Conservation (phyloP, 495 filamentous ascomycete species). For the Penicillium bovifimosum region DNA sequence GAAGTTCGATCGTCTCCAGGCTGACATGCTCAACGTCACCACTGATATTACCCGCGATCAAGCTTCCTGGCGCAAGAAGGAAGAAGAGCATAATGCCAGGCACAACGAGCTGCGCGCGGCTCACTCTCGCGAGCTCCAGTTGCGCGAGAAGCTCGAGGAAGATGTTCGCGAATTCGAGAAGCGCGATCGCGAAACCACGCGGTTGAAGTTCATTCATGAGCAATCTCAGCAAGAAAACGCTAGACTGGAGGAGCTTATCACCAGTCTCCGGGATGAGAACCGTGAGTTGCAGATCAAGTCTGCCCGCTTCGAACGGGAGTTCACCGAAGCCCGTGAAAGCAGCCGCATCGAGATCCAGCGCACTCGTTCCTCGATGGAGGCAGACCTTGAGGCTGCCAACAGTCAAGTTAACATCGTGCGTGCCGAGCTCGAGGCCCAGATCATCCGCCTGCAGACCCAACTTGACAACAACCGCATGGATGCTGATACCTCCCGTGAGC, state of each 20-base stretch:
- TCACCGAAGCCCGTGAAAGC: conserved; percentile 72
- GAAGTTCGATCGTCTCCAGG: conserved; percentile 76
- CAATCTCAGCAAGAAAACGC: conserved; percentile 50
- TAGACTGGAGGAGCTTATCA: conserved; percentile 60
- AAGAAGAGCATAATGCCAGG: conserved; percentile 65
- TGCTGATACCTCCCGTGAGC: conserved; percentile 64
- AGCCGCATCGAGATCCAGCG: conserved; percentile 72
- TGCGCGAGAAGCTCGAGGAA: conserved; percentile 70
- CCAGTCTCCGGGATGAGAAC: conserved; percentile 61
- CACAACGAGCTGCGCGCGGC: conserved; percentile 75
- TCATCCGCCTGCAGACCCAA: conserved; percentile 60
- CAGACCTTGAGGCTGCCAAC: conserved; percentile 74
- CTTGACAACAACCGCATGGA: conserved; percentile 68
- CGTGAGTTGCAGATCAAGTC: conserved; percentile 55
- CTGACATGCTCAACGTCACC: conserved; percentile 74
- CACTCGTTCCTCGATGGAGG: conserved; percentile 68
- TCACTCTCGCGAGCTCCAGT: conserved; percentile 69
- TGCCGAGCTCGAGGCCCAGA: conserved; percentile 68
- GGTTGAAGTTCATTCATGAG: conserved; percentile 48
- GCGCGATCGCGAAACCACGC: conserved; percentile 64
- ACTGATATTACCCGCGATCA: conserved; percentile 75
- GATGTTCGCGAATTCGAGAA: conserved; percentile 72
- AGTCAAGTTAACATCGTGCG: conserved; percentile 76
- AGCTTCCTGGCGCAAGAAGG: conserved; percentile 63
- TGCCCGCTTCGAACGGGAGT: conserved; percentile 73